Evolutionary conservation across 176 grass and related monocot species (phyloP), one percentile per base, ranked within the genome.

Genomic region (Aegilops speltoides): DNA sequence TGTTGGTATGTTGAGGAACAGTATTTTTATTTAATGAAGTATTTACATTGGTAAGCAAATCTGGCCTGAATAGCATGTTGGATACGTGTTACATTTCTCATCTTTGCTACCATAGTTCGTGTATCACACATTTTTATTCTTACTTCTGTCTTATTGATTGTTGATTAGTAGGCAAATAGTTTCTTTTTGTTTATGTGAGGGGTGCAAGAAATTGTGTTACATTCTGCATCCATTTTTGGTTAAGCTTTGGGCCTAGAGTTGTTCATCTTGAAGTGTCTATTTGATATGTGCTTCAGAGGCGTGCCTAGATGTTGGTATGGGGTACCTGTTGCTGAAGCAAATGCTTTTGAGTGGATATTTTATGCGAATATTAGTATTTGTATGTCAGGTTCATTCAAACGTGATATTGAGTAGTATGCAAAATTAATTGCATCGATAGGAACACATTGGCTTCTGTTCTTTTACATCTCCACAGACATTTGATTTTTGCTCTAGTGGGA

Each of bases 271-370:
- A 64, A 72, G 22, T 37, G 40, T 80, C 81, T 88, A 54, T 93
- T 67, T 40, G 14, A 68, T 22, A 41, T 79, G 79, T 87, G 87
- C 91, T 90, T 95, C 83, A 95, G 91, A 91, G 95, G 95, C 15
- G 91, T 88, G 68, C 91, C 93, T n/a, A 95, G 92, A 85, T 98
- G 85, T 86, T 98, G 95, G 93, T 98, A 98, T 80, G 95, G 95
- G 41, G 93, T 98, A 12, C 93, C 91, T 91, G 89, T 91, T 84
- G 87, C 79, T 63, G 89, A 90, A 91, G 93, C 91, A 38, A 87
- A 73, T 91, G 87, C 91, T 86, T 98, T 95, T 95, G 93, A 98
- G 85, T 71, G 87, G 93, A 93, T 95, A 93, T 20, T 72, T 80
- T 86, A 54, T 83, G 72, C 57, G 41, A 13, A 13, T 1, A 72